Evolutionary conservation across 2,329 filamentous ascomycete genomes (phyloP).

Genomic region (Phaeosphaeriaceae sp.): DNA sequence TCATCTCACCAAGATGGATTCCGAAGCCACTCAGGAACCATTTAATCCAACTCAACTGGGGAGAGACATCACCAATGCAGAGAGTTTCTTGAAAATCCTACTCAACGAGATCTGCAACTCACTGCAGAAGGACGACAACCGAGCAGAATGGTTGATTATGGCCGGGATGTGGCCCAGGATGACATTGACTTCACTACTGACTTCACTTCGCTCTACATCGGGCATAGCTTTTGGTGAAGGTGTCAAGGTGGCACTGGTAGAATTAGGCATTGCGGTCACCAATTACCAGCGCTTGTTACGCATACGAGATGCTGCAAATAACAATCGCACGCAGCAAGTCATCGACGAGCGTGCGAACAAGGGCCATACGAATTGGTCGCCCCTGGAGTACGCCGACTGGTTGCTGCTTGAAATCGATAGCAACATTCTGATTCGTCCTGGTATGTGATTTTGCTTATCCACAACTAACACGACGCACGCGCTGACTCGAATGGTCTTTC

Average conservation of each 20-base stretch:
- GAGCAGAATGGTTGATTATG: constrained; percentile 51
- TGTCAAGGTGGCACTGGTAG: constrained; percentile 50
- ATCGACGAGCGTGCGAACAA: constrained; percentile 55
- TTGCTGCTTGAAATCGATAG: constrained; percentile 71
- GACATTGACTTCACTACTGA: constrained; percentile 54
- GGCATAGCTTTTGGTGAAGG: constrained; percentile 37
- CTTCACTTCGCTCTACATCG: constrained; percentile 54
- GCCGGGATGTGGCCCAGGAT: constrained; percentile 57
- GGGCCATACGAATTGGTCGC: constrained; percentile 65
- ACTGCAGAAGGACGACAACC: constrained; percentile 27
- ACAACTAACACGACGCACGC: neutral
- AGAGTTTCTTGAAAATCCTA: constrained; percentile 11
- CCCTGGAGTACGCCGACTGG: constrained; percentile 65
- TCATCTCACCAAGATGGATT: neutral
- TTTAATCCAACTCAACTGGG: constrained; percentile 10
- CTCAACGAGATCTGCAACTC: constrained; percentile 13
- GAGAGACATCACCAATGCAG: constrained; percentile 21
- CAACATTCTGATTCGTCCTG: constrained; percentile 64
- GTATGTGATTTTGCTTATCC: neutral
- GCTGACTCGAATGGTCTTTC: neutral
- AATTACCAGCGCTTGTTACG: constrained; percentile 55
- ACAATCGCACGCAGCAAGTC: constrained; percentile 23
- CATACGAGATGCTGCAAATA: constrained; percentile 45
- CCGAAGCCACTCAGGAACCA: neutral
- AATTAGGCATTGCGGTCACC: constrained; percentile 55